Evolutionary conservation across 1,139 yeast species (phyloP).

Genomic region (Pneumocystis murina): DNA sequence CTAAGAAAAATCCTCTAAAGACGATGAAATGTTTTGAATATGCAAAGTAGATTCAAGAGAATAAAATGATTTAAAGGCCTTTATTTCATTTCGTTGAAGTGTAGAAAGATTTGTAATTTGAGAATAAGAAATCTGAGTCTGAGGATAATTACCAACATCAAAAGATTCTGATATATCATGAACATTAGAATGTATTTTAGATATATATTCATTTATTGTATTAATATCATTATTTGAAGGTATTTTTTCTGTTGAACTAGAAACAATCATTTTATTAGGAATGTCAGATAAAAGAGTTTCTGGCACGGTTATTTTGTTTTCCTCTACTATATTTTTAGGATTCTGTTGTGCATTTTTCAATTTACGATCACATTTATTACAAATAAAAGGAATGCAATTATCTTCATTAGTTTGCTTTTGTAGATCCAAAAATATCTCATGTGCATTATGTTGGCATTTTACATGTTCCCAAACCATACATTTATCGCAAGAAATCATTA

Average conservation of each 20-base stretch:
- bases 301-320: background rate
- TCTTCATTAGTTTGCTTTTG: background rate
- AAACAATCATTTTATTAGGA: background rate
- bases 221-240: background rate
- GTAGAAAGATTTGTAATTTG: background rate
- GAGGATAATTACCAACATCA: background rate
- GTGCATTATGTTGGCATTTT: conserved; percentile 22
- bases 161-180: background rate
- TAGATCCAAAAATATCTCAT: conserved; percentile 1
- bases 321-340: background rate
- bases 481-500: conserved; percentile 26
- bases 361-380: background rate
- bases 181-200: background rate
- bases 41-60: background rate
- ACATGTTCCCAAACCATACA: conserved; percentile 33
- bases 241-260: background rate
- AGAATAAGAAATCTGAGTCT: background rate
- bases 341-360: background rate
- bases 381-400: background rate
- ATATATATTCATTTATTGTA: background rate
- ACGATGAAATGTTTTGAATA: background rate
- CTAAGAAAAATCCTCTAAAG: background rate
- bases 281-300: background rate
- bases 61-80: background rate
- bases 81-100: background rate